Evolutionary conservation across 1,139 yeast species (phyloP).

Genomic region (Suhomyces bolitotheri): DNA sequence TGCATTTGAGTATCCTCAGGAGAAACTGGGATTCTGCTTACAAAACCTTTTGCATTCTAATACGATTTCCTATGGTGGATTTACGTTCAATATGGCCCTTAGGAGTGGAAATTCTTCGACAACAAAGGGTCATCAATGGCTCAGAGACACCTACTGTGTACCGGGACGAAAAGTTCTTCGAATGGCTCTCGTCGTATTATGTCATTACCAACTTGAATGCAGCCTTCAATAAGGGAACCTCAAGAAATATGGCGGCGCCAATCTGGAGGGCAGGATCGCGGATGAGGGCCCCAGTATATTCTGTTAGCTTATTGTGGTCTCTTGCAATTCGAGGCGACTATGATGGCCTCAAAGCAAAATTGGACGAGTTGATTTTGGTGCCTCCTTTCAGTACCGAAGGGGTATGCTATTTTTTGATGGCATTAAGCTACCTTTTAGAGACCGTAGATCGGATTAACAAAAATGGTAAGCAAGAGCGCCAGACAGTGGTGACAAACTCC

Average conservation of each 20-base stretch:
- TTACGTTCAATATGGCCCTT: constrained; percentile 59
- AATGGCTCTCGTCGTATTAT: constrained; percentile 37
- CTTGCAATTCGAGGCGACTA: constrained; percentile 31
- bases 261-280: constrained; percentile 42
- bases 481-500: not conserved
- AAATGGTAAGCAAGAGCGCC: not conserved
- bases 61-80: constrained; percentile 52
- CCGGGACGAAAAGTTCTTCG: constrained; percentile 36
- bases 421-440: constrained; percentile 29
- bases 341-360: constrained; percentile 25
- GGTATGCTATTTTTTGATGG: constrained; percentile 34
- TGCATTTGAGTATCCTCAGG: constrained; percentile 42
- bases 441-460: constrained; percentile 12
- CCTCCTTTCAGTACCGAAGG: constrained; percentile 52
- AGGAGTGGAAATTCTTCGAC: constrained; percentile 46
- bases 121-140: not conserved
- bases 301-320: constrained; percentile 39
- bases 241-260: constrained; percentile 31
- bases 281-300: constrained; percentile 39
- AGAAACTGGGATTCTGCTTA: constrained; percentile 58
- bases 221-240: constrained; percentile 9
- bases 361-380: constrained; percentile 43
- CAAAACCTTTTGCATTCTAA: constrained; percentile 48
- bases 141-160: not conserved
- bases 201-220: constrained; percentile 12